Percentiles rank a stretch among this genome's conserved stretches.
Conservation (phyloP, 306 rosid species). For the Mimosa pudica region DNA sequence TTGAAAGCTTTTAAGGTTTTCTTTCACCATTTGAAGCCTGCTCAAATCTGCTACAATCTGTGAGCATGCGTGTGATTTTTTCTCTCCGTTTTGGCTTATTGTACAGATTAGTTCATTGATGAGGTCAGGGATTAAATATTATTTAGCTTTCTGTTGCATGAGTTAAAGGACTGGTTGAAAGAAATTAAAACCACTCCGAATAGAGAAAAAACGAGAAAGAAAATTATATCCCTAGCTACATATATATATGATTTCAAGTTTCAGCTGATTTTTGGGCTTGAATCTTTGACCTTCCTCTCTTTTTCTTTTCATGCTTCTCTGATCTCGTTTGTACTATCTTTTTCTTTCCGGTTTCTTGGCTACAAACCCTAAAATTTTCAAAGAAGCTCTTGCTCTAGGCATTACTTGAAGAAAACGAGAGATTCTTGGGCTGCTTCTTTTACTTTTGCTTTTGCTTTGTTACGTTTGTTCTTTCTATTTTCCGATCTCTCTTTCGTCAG, state of each 20-base stretch:
- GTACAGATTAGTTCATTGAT: background rate
- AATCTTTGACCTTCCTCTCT: background rate
- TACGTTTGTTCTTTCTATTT: background rate
- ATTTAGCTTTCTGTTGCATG: constrained; percentile 45
- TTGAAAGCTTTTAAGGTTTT: background rate
- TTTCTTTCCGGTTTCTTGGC: background rate
- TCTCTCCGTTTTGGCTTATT: constrained; percentile 8
- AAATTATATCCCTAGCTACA: background rate
- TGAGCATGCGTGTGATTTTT: background rate
- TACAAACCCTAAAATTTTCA: constrained; percentile 52
- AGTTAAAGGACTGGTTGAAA: background rate
- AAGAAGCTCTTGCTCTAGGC: background rate
- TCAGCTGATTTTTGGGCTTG: background rate
- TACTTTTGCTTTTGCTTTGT: background rate
- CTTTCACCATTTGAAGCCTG: background rate
- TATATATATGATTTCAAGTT: background rate
- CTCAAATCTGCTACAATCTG: background rate
- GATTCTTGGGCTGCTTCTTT: constrained; percentile 10
- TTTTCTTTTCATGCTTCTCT: background rate
- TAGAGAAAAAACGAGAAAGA: constrained; percentile 24
- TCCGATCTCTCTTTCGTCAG: constrained; percentile 36
- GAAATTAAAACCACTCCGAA: background rate
- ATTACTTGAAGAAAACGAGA: background rate
- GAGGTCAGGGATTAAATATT: background rate
- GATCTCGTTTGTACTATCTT: background rate